Percentiles rank a stretch among this genome's conserved stretches.
phyloP scores from a whole-genome alignment of 148 eudicot species.

The Mesembryanthemum crystallinum region DNA sequence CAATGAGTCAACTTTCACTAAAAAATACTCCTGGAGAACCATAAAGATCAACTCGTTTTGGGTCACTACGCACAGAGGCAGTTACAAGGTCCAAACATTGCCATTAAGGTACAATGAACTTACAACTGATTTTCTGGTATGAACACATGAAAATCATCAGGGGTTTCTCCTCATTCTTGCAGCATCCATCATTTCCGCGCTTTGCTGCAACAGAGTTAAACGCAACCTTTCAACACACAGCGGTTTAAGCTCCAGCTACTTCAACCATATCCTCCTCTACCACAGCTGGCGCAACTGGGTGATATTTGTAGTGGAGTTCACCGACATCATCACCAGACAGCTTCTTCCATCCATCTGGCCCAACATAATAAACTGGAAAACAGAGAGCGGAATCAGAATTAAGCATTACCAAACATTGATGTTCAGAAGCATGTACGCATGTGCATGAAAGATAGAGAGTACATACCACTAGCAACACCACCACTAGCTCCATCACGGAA shows the following conservation, averaged over 20 bases:
- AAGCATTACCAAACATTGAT: not conserved
- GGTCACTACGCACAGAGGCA: not conserved
- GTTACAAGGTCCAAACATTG: conserved; percentile 5
- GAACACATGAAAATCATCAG: conserved; percentile 4
- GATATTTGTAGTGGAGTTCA: conserved; percentile 77
- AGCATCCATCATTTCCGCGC: not conserved
- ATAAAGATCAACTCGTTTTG: not conserved
- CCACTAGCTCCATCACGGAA: conserved; percentile 99
- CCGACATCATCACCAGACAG: conserved; percentile 93
- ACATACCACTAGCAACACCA: conserved; percentile 88
- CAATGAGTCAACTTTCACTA: not conserved
- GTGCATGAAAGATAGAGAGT: conserved; percentile 1
- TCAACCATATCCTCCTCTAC: conserved; percentile 91
- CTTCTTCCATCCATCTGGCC: conserved; percentile 88
- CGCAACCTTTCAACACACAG: not conserved
- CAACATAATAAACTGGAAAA: conserved; percentile 77
- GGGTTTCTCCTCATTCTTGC: not conserved
- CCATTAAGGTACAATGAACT: conserved; percentile 12
- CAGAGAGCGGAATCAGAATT: not conserved
- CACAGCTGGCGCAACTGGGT: conserved; percentile 61
- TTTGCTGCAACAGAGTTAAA: not conserved
- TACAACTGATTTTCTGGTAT: conserved; percentile 3
- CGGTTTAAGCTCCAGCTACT: conserved; percentile 34
- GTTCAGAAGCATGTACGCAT: not conserved
- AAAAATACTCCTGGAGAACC: not conserved